These are phyloP conservation scores for Onygena corvina DNA, from an alignment of 2,329 filamentous ascomycete species.

Conservation along the genomic window DNA sequence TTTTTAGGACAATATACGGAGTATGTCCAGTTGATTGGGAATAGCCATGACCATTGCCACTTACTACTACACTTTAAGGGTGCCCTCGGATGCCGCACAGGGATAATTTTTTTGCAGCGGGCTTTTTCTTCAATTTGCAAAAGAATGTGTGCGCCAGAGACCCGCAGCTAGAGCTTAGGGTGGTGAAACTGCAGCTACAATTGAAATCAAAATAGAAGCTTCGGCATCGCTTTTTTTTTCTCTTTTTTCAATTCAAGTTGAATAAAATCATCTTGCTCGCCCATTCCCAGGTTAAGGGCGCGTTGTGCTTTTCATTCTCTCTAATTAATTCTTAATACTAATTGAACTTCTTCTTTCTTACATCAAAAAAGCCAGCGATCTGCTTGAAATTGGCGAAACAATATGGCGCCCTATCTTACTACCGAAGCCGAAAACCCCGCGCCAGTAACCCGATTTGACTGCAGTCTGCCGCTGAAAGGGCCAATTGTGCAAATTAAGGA, in stretches of 20 bases:
- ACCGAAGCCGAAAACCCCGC: not conserved
- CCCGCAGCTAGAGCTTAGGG: not conserved
- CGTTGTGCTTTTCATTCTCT: not conserved
- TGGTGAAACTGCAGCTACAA: not conserved
- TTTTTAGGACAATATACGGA: not conserved
- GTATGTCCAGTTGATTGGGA: not conserved
- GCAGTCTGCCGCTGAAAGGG: not conserved
- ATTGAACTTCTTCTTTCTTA: not conserved
- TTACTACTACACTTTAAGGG: not conserved
- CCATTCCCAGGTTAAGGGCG: not conserved
- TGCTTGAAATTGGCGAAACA: not conserved
- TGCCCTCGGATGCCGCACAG: no score
- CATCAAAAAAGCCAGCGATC: not conserved
- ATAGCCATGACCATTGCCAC: not conserved
- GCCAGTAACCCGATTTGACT: not conserved
- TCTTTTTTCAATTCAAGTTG: not conserved
- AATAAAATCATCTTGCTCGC: not conserved
- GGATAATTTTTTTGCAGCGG: no score
- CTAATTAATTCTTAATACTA: not conserved
- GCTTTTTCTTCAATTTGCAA: not conserved
- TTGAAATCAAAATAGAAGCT: not conserved
- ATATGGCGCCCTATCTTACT: not conserved
- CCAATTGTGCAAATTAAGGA: slow-evolving; percentile 1
- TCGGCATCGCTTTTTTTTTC: not conserved
- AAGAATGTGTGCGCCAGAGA: no score